Percentiles rank a stretch among this genome's conserved stretches.
Evolutionary conservation across 768 basidiomycete genomes (phyloP).

Genomic region (Hericium rajendrae): DNA sequence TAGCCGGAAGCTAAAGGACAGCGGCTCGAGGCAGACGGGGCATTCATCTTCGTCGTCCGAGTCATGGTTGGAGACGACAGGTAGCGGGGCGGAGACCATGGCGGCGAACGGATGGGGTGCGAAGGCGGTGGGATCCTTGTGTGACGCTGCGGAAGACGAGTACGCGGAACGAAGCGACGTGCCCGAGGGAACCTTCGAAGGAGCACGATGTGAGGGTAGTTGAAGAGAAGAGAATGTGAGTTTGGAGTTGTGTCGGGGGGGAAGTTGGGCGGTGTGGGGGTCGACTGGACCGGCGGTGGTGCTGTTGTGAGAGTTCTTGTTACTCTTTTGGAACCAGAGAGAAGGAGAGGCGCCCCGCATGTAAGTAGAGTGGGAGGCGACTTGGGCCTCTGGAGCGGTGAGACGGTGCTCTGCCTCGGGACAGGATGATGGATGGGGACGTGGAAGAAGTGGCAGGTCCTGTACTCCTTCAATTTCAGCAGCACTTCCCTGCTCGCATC

Average conservation of each 20-base stretch:
- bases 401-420: too few relatives aligned
- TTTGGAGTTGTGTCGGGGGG: not conserved
- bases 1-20: conserved; percentile 86
- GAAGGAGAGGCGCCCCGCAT: conserved; percentile 13
- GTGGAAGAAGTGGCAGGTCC: too few relatives aligned
- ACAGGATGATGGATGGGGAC: too few relatives aligned
- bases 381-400: too few relatives aligned
- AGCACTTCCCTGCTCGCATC: too few relatives aligned
- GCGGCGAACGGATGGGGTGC: conserved; percentile 42
- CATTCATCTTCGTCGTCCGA: conserved; percentile 75
- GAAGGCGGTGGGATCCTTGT: conserved; percentile 25
- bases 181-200: not conserved
- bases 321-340: conserved; percentile 12
- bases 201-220: not conserved
- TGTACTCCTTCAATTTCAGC: too few relatives aligned
- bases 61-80: conserved; percentile 62
- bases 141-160: conserved; percentile 22
- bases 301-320: conserved; percentile 3
- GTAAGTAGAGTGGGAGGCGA: not conserved
- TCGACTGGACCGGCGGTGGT: not conserved
- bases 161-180: conserved; percentile 1
- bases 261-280: not conserved
- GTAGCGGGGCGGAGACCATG: conserved; percentile 56
- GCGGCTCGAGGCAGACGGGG: conserved; percentile 92
- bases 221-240: conserved; percentile 4